Conservation (phyloP, 129 eudicot genomes). For the Ambrosia artemisiifolia region DNA sequence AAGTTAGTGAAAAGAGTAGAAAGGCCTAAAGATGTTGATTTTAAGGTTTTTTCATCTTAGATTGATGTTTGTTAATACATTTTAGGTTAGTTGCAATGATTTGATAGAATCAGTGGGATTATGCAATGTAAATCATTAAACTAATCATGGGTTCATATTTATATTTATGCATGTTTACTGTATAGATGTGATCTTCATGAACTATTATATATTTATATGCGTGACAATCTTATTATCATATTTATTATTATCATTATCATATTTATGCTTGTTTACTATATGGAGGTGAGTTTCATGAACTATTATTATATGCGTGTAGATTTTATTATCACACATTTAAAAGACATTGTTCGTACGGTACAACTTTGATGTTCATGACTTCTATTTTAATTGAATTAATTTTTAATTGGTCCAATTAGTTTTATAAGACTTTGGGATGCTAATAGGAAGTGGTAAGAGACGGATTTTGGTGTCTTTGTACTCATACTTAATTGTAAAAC, state of each 20-base stretch:
- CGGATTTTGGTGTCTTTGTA: background rate
- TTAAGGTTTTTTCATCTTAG: slow-evolving; percentile 16
- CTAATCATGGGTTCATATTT: slow-evolving; percentile 23
- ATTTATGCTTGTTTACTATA: no score
- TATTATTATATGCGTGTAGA: no score
- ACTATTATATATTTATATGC: no score
- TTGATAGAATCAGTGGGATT: slow-evolving; percentile 32
- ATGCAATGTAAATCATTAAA: slow-evolving; percentile 31
- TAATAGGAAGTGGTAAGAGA: background rate
- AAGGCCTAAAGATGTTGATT: slow-evolving; percentile 9
- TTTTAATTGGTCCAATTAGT: slow-evolving; percentile 4
- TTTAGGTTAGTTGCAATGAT: slow-evolving; percentile 29
- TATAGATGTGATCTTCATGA: background rate
- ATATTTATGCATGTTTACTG: background rate
- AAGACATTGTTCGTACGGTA: background rate
- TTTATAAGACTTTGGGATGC: slow-evolving; percentile 1
- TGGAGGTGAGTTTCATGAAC: no score
- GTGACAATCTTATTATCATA: background rate
- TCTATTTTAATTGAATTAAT: background rate
- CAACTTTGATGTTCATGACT: background rate
- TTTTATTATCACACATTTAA: background rate
- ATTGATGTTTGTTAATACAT: slow-evolving; percentile 25
- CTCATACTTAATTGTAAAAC: no score
- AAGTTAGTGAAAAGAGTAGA: slow-evolving; percentile 13
- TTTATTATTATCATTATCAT: no score